Conservation (phyloP, 2,329 filamentous ascomycete species). For the Penicillium sp. region DNA sequence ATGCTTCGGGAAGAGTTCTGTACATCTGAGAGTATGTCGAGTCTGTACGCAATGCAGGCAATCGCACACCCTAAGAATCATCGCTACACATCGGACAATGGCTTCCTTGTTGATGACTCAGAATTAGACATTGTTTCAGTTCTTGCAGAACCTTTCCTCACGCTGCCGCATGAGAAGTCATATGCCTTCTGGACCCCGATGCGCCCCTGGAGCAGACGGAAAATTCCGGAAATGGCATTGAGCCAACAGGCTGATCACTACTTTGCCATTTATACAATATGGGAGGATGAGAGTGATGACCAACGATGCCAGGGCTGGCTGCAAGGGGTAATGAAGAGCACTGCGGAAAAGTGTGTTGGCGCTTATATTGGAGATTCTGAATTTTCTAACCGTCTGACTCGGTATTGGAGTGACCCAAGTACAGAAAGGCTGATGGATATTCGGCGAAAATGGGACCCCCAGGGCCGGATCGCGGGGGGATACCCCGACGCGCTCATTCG, state of each 20-base stretch:
- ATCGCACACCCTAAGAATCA: conserved; percentile 52
- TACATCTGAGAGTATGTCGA: conserved; percentile 26
- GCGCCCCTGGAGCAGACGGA: conserved; percentile 49
- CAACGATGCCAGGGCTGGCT: conserved; percentile 49
- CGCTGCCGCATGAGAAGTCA: conserved; percentile 49
- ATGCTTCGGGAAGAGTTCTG: conserved; percentile 42
- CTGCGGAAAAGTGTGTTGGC: conserved; percentile 42
- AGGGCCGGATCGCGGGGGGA: conserved; percentile 10
- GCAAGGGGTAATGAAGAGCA: conserved; percentile 36
- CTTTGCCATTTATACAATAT: conserved; percentile 56
- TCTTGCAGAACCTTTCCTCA: conserved; percentile 51
- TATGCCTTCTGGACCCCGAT: conserved; percentile 56
- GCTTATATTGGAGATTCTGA: conserved; percentile 60
- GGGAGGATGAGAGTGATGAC: conserved; percentile 52
- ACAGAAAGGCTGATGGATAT: conserved; percentile 48
- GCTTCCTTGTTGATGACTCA: conserved; percentile 51
- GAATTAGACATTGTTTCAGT: conserved; percentile 45
- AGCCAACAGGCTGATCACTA: conserved; percentile 60
- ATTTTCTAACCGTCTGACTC: conserved; percentile 48
- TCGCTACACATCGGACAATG: conserved; percentile 56
- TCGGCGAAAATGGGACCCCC: conserved; percentile 26
- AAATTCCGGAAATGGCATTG: conserved; percentile 55
- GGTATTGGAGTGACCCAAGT: conserved; percentile 52
- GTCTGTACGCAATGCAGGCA: conserved; percentile 46
- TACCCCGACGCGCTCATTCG: not conserved